A percentile compares a stretch with the other conserved stretches of the same genome.
phyloP scores from a whole-genome alignment of 129 eudicot species.

The Helianthus annuus region HanXRQr2.0-SUNRISE NC_035433.2:133586005-133586504 shows the following conservation, averaged over 20 bases:
- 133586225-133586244: conserved; percentile 88
- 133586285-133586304: conserved; percentile 60
- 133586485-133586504: not conserved
- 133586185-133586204: conserved; percentile 85
- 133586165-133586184: conserved; percentile 84
- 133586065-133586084: conserved; percentile 75
- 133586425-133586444: not conserved
- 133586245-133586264: conserved; percentile 80
- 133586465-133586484: not conserved
- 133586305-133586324: conserved; percentile 57
- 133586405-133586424: no score
- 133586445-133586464: not conserved
- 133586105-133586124: conserved; percentile 69
- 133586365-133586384: not conserved
- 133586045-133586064: conserved; percentile 83
- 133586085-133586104: conserved; percentile 88
- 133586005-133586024: conserved; percentile 58
- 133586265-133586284: conserved; percentile 70
- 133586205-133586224: conserved; percentile 87
- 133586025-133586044: conserved; percentile 99
- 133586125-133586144: conserved; percentile 74
- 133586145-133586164: conserved; percentile 69
- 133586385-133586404: no score
- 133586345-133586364: not conserved
- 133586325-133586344: conserved; percentile 35